Conservation (phyloP, 805 yeast species). For the Metschnikowia santaceciliae region DNA sequence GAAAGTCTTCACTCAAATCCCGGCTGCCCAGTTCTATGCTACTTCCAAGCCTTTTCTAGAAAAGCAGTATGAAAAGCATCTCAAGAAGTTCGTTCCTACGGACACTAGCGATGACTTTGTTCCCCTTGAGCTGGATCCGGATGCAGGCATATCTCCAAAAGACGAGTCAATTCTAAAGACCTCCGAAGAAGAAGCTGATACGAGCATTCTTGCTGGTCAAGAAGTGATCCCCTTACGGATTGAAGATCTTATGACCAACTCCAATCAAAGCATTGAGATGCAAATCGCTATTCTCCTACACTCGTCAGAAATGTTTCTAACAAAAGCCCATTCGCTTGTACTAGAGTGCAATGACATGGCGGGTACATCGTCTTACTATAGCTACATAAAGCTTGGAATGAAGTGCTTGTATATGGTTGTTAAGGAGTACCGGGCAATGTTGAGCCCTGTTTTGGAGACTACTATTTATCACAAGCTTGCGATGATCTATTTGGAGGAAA, state of each 20-base stretch:
- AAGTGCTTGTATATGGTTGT: constrained; percentile 20
- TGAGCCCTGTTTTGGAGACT: constrained; percentile 33
- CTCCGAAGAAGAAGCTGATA: background rate
- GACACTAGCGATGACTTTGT: constrained; percentile 10
- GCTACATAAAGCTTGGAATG: constrained; percentile 12
- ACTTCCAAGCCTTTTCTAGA: constrained; percentile 14
- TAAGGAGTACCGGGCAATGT: constrained; percentile 22
- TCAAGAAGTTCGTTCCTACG: constrained; percentile 10
- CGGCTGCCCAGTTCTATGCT: constrained; percentile 12
- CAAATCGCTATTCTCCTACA: constrained; percentile 10
- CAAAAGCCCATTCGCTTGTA: constrained; percentile 14
- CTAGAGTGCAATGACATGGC: constrained; percentile 10
- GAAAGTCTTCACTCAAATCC: background rate
- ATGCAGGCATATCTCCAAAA: background rate
- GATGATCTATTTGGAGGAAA: constrained; percentile 37
- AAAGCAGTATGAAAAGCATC: constrained; percentile 15
- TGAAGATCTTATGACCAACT: background rate
- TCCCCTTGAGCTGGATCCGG: constrained; percentile 13
- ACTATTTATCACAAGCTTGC: constrained; percentile 34
- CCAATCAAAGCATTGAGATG: constrained; percentile 4
- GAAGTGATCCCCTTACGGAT: background rate
- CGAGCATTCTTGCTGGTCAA: background rate
- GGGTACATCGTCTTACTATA: constrained; percentile 12
- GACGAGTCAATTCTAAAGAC: background rate
- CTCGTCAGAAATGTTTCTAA: constrained; percentile 10